These are phyloP conservation scores for Fusarium piperis DNA, from an alignment of 2,329 filamentous ascomycete genomes.

Conservation along the genomic window DNA sequence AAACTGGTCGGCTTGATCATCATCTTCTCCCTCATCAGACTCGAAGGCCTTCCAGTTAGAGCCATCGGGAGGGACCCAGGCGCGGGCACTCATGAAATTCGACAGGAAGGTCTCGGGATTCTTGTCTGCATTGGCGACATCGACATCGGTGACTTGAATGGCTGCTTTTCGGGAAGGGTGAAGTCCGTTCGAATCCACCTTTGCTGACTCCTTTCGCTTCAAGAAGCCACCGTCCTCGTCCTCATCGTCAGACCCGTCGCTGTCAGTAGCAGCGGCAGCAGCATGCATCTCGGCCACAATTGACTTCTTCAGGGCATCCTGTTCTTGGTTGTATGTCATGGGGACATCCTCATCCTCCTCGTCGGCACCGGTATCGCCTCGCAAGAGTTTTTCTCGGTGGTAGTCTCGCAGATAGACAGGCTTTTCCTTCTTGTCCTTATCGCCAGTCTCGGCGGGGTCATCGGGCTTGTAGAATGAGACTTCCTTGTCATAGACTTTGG, in stretches of 20 bases:
- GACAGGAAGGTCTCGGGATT: constrained; percentile 93
- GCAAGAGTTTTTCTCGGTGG: constrained; percentile 88
- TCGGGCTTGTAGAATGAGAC: constrained; percentile 80
- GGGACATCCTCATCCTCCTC: constrained; percentile 67
- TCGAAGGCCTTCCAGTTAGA: constrained; percentile 83
- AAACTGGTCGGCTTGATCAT: constrained; percentile 81
- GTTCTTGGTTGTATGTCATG: constrained; percentile 86
- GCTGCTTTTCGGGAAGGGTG: constrained; percentile 64
- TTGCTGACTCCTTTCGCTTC: constrained; percentile 71
- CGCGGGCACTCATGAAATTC: constrained; percentile 91
- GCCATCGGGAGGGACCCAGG: constrained; percentile 80
- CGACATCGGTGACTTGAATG: constrained; percentile 64
- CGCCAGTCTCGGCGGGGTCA: constrained; percentile 49
- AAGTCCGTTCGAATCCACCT: constrained; percentile 55
- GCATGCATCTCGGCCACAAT: constrained; percentile 85
- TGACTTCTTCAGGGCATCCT: constrained; percentile 80
- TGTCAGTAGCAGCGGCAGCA: constrained; percentile 51
- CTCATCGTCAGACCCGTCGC: constrained; percentile 59
- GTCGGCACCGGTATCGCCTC: constrained; percentile 69
- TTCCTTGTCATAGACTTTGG: constrained; percentile 84
- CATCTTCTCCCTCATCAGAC: constrained; percentile 88
- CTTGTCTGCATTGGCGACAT: constrained; percentile 81
- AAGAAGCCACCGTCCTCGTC: constrained; percentile 74
- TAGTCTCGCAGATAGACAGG: constrained; percentile 89
- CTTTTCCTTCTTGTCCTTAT: constrained; percentile 75